Percentiles rank a stretch among this genome's conserved stretches.
Evolutionary conservation across 2,329 filamentous ascomycete genomes (phyloP).

Genomic region (Penicillium brevicompactum): DNA sequence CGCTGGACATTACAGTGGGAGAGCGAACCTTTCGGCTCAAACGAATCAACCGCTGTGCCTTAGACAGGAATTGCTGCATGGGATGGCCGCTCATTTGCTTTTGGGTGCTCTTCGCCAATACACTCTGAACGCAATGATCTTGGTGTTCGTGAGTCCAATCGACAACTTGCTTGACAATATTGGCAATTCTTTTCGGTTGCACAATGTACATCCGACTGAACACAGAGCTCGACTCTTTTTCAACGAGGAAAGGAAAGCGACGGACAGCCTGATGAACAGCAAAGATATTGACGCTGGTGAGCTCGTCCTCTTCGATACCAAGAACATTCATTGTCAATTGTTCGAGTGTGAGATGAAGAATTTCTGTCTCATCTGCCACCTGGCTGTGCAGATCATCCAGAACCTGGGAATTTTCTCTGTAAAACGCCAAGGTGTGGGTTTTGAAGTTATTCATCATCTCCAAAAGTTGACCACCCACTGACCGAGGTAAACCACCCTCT

Average conservation of each 20-base stretch:
- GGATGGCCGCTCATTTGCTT: conserved; percentile 37
- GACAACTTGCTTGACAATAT: conserved; percentile 52
- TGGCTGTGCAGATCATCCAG: conserved; percentile 43
- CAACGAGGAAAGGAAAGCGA: conserved; percentile 36
- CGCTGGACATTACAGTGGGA: conserved; percentile 44
- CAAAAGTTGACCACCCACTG: conserved; percentile 39
- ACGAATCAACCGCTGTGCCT: conserved; percentile 45
- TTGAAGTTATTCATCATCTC: conserved; percentile 38
- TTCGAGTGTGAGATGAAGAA: conserved; percentile 36
- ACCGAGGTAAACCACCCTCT: conserved; percentile 46
- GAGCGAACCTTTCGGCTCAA: conserved; percentile 45
- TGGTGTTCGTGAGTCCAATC: conserved; percentile 59
- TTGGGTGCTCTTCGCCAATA: conserved; percentile 28
- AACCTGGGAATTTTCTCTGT: conserved; percentile 32
- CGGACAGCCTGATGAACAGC: conserved; percentile 38
- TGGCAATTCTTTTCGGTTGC: conserved; percentile 54
- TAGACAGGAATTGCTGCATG: conserved; percentile 46
- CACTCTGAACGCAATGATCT: conserved; percentile 31
- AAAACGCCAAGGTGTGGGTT: conserved; percentile 36
- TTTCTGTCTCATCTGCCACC: conserved; percentile 41
- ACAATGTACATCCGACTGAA: conserved; percentile 49
- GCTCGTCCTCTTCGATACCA: conserved; percentile 28
- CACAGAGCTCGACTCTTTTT: conserved; percentile 35
- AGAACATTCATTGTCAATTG: conserved; percentile 41
- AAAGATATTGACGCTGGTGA: conserved; percentile 37